A percentile compares a stretch with the other conserved stretches of the same genome.
phyloP scores from a whole-genome alignment of 2,329 filamentous ascomycete species.

The Phialophora verrucosa region DNA sequence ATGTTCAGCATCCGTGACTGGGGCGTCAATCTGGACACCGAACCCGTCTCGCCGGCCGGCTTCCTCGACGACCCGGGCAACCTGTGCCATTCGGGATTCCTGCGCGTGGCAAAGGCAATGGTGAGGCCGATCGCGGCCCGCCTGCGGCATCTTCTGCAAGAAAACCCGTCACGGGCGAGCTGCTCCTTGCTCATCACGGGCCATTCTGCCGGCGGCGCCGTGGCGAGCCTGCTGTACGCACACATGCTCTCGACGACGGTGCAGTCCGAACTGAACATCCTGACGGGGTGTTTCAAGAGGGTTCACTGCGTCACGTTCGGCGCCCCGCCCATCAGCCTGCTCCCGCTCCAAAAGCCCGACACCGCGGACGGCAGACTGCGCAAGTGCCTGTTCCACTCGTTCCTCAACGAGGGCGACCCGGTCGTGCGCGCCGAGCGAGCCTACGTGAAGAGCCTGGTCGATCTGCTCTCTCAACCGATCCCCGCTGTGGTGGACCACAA shows the following conservation, averaged over 20 bases:
- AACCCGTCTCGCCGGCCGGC: constrained; percentile 66
- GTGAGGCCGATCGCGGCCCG: constrained; percentile 72
- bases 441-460: constrained; percentile 74
- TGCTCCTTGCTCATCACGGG: constrained; percentile 82
- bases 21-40: constrained; percentile 78
- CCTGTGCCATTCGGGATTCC: constrained; percentile 79
- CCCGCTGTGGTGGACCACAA: constrained; percentile 46
- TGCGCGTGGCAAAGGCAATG: constrained; percentile 77
- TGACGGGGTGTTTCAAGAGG: constrained; percentile 74
- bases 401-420: constrained; percentile 86
- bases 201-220: constrained; percentile 83
- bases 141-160: constrained; percentile 71
- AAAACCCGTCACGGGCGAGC: constrained; percentile 69
- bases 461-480: constrained; percentile 69
- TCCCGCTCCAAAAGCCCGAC: constrained; percentile 68
- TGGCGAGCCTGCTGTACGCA: constrained; percentile 77
- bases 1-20: constrained; percentile 78
- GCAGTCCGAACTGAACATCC: constrained; percentile 70
- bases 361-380: constrained; percentile 48
- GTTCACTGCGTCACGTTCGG: constrained; percentile 87
- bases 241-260: constrained; percentile 73
- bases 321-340: constrained; percentile 75
- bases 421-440: constrained; percentile 76
- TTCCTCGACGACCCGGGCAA: constrained; percentile 82
- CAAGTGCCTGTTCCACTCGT: constrained; percentile 77